Evolutionary conservation across 164 flowering plant species (phyloP).

Genomic region (Macadamia integrifolia): DNA sequence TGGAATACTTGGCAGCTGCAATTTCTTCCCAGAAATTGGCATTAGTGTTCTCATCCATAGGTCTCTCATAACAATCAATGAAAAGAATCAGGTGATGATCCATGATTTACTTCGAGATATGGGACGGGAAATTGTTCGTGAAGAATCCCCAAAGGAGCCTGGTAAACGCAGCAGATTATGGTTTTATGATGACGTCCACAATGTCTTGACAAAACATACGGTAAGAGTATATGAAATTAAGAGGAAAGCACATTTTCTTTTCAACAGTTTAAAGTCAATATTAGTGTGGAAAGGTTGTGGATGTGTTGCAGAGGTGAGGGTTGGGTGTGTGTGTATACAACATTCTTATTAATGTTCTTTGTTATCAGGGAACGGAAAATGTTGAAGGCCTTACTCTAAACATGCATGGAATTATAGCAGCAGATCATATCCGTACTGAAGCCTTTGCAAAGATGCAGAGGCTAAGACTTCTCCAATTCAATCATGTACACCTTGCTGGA

Average conservation of each 20-base stretch:
- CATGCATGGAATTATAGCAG: not conserved
- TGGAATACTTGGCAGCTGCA: not conserved
- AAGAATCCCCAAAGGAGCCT: constrained; percentile 4
- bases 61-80: constrained; percentile 3
- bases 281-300: not conserved
- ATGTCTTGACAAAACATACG: constrained; percentile 3
- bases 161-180: constrained; percentile 11
- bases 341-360: not conserved
- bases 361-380: constrained; percentile 6
- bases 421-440: not conserved
- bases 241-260: too few species aligned
- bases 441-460: constrained; percentile 14
- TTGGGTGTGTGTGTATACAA: too few species aligned
- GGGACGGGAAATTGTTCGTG: constrained; percentile 4
- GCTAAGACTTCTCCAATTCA: constrained; percentile 14
- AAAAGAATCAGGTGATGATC: not conserved
- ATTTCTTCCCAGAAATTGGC: not conserved
- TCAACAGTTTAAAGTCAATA: too few species aligned
- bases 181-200: constrained; percentile 3
- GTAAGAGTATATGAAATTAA: constrained; percentile 1
- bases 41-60: not conserved
- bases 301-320: not conserved
- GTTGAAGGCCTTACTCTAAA: constrained; percentile 4
- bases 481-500: constrained; percentile 2
- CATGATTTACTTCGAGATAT: constrained; percentile 6